Base-by-base conservation (phyloP, 2,329 filamentous ascomycete species). In the Beauveria pseudobassiana region DNA sequence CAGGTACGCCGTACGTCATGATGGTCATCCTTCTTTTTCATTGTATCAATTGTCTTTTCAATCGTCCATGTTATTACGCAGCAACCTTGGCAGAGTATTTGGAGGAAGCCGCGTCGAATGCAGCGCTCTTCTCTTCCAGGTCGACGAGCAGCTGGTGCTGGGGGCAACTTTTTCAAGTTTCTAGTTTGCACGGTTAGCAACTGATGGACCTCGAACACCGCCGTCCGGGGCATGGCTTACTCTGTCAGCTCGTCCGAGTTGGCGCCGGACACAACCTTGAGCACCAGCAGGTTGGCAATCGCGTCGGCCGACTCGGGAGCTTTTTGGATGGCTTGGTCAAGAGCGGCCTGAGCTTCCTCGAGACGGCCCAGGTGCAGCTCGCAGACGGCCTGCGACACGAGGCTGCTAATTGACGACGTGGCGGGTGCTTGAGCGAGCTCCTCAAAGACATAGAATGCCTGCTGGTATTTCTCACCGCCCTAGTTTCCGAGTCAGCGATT, bases 371-470 rank as follows among this genome's bases (percentile, higher is more conserved):
- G 86, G 72, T 98, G 95, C 59, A 98, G 78, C 75, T 99, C 93
- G 26, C 91, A 89, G 28, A 98, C 86, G 28, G 93, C 93, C 77
- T 98, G 95, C 22, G 91, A 88, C 64, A 96, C 86, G 61, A 97
- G 83, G 20, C 86, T 89, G 67, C 87, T 82, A 58, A 87, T 82
- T 18, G 90, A 90, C 54, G 91, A 87, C 20, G 90, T 92, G 38
- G 90, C 87, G 2, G 92, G 88, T 30, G 90, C 88, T 72, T 96
- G 91, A 5, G 95, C 93, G 54, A 98, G 85, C 76, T 99, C 95
- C 76, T 98, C 93, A 71, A 91, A 98, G 64, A 98, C 93, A 80
- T 99, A 98, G 77, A 96, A 98, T 20, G 93, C 88, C 71, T 95
- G 90, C 72, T 98, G 95, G 76, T 98, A 98, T 74, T 91, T 95